Percentiles rank a stretch among this genome's conserved stretches.
These are phyloP conservation scores for Juncus inflexus DNA, from an alignment of 176 grass and related monocot species.

Conservation along the genomic window DNA sequence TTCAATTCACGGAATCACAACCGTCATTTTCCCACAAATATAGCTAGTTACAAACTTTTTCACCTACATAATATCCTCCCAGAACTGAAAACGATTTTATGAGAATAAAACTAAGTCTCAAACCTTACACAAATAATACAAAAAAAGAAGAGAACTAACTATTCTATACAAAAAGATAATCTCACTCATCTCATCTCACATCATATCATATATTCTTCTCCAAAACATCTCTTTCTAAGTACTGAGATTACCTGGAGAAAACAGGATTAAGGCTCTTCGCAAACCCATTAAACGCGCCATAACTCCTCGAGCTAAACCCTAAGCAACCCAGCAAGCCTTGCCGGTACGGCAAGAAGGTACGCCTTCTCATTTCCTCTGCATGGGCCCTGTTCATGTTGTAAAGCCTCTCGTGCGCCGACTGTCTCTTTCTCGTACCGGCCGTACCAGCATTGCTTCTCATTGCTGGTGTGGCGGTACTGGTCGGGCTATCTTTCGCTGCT, in stretches of 20 bases:
- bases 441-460: not conserved
- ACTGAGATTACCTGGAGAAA: slow-evolving; percentile 60
- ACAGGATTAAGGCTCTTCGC: slow-evolving; percentile 79
- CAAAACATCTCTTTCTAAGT: not conserved
- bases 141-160: slow-evolving; percentile 21
- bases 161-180: slow-evolving; percentile 26
- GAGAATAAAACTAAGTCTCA: slow-evolving; percentile 12
- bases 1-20: slow-evolving; percentile 9
- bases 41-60: slow-evolving; percentile 22
- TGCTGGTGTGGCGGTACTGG: not conserved
- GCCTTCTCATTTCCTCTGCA: slow-evolving; percentile 86
- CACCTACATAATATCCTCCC: slow-evolving; percentile 4
- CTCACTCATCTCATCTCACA: slow-evolving; percentile 14
- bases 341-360: slow-evolving; percentile 93
- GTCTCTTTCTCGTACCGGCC: slow-evolving; percentile 14
- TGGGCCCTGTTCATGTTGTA: slow-evolving; percentile 85
- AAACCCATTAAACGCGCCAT: slow-evolving; percentile 73
- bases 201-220: slow-evolving; percentile 18
- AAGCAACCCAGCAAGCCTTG: slow-evolving; percentile 86
- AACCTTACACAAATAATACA: slow-evolving; percentile 17
- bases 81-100: slow-evolving; percentile 18
- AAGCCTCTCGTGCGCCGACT: slow-evolving; percentile 80
- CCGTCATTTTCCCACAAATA: slow-evolving; percentile 10
- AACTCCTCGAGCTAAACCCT: slow-evolving; percentile 80
- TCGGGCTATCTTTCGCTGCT: not conserved